Base-by-base conservation (phyloP, 345 rosid species). In the Ceriops zippeliana region DNA sequence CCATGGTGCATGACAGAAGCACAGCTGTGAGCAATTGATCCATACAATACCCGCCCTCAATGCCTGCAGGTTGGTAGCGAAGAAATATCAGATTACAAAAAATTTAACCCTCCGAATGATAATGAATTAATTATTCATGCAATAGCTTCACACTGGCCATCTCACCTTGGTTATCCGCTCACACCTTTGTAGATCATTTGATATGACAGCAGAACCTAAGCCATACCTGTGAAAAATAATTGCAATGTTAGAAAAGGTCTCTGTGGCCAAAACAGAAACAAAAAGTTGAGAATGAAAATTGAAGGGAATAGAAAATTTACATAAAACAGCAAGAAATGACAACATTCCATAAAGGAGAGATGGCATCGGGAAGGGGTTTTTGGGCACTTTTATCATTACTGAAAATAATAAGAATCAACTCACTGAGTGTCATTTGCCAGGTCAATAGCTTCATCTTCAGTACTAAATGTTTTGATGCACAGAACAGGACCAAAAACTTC, bases 401-500 rank as follows among this genome's bases (percentile, higher is more conserved):
- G 20, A 58, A 59, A 59, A 52, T 52, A 42, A 59, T 62, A 26
- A 62, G 57, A 58, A 65, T 56, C 69, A 73, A 81, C 97, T 89
- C 75, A 96, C 99, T 71, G 90, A 65, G 89, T 85, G 73, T 92
- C 92, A 79, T 96, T 96, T 76, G 98, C 99, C 79, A 92, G 82
- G 20, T 87, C 90, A 62, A 92, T 87, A 63, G 99, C 98, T 84
- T 92, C 99, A 58, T 96, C 98, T 83, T 96, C 99, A 0, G 89
- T 83, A 35, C 84, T 66, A 80, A 96, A 96, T 63, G 98, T 89
- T 83, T 90, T 96, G 37, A 89, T 89, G 73, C 97, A 92, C 1
- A 96, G 81, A 72, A 92, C 93, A 66, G 99, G 98, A 71, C 98
- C 99, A 80, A 96, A 96, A 54, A 96, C 97, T 83, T 96, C 99